These are phyloP conservation scores for Arthromyces matolae DNA, from an alignment of 768 basidiomycete genomes.

Conservation along the genomic window DNA sequence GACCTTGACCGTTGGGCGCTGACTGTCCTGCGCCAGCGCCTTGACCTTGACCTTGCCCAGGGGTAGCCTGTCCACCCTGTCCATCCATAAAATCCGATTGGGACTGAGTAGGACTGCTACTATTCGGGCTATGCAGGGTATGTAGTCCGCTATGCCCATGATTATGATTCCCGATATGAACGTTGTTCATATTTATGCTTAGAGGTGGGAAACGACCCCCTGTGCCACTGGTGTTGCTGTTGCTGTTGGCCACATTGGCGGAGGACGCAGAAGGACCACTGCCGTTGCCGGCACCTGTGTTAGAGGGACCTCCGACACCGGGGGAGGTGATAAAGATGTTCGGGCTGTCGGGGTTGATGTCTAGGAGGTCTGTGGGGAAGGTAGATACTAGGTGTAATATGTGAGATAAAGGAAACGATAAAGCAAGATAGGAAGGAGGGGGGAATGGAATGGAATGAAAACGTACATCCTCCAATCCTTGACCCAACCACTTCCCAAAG, in stretches of 20 bases:
- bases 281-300: too few relatives aligned
- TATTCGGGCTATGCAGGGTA: conserved; percentile 44
- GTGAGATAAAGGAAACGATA: background rate
- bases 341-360: conserved; percentile 51
- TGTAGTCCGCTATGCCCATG: too few relatives aligned
- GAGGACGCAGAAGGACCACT: too few relatives aligned
- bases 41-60: too few relatives aligned
- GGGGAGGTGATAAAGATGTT: conserved; percentile 76
- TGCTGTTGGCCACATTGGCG: too few relatives aligned
- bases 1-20: background rate
- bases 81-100: too few relatives aligned
- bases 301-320: too few relatives aligned
- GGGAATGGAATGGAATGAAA: conserved; percentile 6
- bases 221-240: too few relatives aligned
- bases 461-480: conserved; percentile 51
- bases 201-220: conserved; percentile 39
- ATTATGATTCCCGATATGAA: conserved; percentile 38
- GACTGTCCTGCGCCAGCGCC: too few relatives aligned
- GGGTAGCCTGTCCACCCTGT: too few relatives aligned
- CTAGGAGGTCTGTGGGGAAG: conserved; percentile 52
- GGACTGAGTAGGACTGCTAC: conserved; percentile 20
- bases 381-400: conserved; percentile 35
- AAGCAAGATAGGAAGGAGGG: background rate
- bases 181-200: conserved; percentile 27
- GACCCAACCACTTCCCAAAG: conserved; percentile 63